Conservation (phyloP, 805 yeast species). For the Metschnikowia peoriensis region DNA sequence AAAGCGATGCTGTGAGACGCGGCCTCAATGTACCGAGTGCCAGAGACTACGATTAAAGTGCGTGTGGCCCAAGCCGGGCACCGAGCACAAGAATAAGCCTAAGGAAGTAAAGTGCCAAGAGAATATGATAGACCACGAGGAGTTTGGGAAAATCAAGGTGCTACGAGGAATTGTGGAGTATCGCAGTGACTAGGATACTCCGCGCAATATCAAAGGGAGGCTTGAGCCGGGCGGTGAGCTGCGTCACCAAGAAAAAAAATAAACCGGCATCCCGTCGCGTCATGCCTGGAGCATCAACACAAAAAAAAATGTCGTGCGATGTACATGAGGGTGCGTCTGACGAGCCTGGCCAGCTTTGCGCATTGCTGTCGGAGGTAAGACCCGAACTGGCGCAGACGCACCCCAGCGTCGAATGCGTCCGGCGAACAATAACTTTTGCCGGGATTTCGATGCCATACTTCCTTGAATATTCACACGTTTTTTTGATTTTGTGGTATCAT, state of each 20-base stretch:
- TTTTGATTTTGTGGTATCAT: background rate
- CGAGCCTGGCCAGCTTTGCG: conserved; percentile 3
- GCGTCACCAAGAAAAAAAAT: background rate
- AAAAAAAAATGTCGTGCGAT: background rate
- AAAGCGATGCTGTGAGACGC: conserved; percentile 72
- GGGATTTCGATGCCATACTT: background rate
- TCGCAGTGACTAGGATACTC: conserved; percentile 16
- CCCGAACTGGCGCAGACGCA: conserved; percentile 1
- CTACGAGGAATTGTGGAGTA: conserved; percentile 62
- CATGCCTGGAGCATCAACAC: background rate
- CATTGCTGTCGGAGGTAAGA: background rate
- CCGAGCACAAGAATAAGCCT: conserved; percentile 56
- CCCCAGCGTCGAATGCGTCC: conserved; percentile 5
- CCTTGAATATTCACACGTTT: background rate
- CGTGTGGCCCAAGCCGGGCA: conserved; percentile 73
- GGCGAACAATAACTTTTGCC: conserved; percentile 5
- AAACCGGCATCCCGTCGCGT: background rate
- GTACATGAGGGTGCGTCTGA: background rate
- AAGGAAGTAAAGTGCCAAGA: conserved; percentile 49
- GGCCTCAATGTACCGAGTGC: conserved; percentile 70
- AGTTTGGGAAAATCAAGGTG: conserved; percentile 58
- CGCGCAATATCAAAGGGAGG: background rate
- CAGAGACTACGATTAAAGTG: conserved; percentile 61
- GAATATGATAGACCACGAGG: conserved; percentile 53
- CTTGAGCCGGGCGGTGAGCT: background rate